These are phyloP conservation scores for Penicillium sp. DNA, from an alignment of 2,329 filamentous ascomycete genomes.

Conservation along the genomic window DNA sequence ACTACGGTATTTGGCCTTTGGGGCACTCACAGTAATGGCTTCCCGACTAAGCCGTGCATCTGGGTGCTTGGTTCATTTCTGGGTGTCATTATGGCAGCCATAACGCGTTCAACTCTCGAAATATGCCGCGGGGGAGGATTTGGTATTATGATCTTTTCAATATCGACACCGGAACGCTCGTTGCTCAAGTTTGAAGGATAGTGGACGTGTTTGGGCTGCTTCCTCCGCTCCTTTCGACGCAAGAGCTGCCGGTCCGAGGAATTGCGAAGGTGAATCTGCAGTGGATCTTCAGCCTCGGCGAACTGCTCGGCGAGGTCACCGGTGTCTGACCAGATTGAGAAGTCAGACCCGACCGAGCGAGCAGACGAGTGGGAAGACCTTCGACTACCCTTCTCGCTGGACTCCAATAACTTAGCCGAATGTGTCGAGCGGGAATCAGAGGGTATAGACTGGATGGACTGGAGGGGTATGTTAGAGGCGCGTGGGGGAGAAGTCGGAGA, in stretches of 20 bases:
- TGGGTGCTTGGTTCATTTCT: constrained; percentile 66
- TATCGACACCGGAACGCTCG: constrained; percentile 37
- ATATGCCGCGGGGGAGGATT: constrained; percentile 63
- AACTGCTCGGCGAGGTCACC: constrained; percentile 93
- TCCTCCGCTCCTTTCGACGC: constrained; percentile 37
- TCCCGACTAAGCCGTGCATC: constrained; percentile 91
- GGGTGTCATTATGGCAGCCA: constrained; percentile 82
- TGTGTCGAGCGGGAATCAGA: constrained; percentile 32
- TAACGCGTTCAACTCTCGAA: constrained; percentile 64
- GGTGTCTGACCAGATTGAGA: constrained; percentile 88
- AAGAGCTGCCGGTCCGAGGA: constrained; percentile 59
- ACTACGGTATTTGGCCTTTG: constrained; percentile 2
- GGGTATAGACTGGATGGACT: constrained; percentile 71
- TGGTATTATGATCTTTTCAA: constrained; percentile 69
- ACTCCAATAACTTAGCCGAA: constrained; percentile 38
- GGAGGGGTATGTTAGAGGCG: constrained; percentile 79
- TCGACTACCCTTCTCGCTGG: constrained; percentile 51
- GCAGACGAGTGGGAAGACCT: constrained; percentile 53
- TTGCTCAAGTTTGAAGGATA: constrained; percentile 58
- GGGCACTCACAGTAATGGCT: constrained; percentile 77
- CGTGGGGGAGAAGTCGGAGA: constrained; percentile 65
- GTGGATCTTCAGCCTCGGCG: constrained; percentile 76
- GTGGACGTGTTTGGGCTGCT: constrained; percentile 65
- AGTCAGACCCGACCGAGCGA: constrained; percentile 62
- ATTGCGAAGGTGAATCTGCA: constrained; percentile 66